Percentiles rank a stretch among this genome's conserved stretches.
phyloP scores from a whole-genome alignment of 371 early-diverging fungal genomes.

The Mucor indicus region DNA sequence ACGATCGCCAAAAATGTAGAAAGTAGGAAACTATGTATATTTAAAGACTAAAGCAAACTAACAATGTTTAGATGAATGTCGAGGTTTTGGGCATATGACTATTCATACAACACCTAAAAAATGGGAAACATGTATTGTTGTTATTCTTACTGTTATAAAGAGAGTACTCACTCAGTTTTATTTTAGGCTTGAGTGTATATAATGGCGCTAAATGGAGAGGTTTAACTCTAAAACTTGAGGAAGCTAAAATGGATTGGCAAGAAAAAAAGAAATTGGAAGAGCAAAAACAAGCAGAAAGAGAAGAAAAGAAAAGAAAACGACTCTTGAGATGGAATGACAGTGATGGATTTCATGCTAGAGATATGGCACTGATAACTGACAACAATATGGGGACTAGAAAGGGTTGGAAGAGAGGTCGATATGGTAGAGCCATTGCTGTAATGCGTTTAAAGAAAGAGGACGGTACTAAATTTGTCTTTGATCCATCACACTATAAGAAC shows the following conservation, averaged over 20 bases:
- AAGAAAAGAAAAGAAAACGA: slow-evolving; percentile 33
- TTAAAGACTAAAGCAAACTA: too few species aligned
- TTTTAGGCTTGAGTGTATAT: slow-evolving; percentile 54
- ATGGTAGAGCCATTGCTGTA: slow-evolving; percentile 75
- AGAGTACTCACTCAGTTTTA: not conserved
- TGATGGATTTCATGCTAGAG: slow-evolving; percentile 49
- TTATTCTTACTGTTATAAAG: not conserved
- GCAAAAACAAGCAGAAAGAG: slow-evolving; percentile 19
- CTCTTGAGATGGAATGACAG: slow-evolving; percentile 22
- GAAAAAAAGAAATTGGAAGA: slow-evolving; percentile 40
- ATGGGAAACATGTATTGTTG: slow-evolving; percentile 59
- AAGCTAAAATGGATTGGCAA: slow-evolving; percentile 73
- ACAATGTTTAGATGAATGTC: slow-evolving; percentile 55
- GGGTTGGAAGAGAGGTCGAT: slow-evolving; percentile 77
- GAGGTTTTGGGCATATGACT: slow-evolving; percentile 75
- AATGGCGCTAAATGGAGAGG: slow-evolving; percentile 92
- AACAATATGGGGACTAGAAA: slow-evolving; percentile 60
- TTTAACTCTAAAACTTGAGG: slow-evolving; percentile 67
- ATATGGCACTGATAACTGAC: slow-evolving; percentile 74
- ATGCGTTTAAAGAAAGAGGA: slow-evolving; percentile 57
- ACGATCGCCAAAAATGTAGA: slow-evolving; percentile 44
- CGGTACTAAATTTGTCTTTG: slow-evolving; percentile 65
- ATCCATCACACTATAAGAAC: slow-evolving; percentile 73
- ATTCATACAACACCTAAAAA: slow-evolving; percentile 63
- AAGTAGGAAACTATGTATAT: slow-evolving; percentile 16